Evolutionary conservation across 1,284 basidiomycete genomes (phyloP).

Genomic region (Heliocybe sulcata): DNA sequence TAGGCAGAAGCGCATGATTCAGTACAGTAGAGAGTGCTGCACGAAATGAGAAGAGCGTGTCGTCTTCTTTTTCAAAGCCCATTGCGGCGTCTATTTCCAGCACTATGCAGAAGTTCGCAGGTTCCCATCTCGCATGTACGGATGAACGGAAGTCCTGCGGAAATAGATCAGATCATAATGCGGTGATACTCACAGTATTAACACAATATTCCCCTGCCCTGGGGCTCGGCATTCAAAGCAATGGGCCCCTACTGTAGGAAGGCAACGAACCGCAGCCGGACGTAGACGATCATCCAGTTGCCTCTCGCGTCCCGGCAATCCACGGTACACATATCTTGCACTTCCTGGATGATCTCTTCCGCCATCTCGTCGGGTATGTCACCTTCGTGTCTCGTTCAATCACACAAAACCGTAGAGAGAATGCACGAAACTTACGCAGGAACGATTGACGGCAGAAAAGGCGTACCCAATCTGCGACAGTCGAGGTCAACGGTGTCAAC

Average conservation of each 20-base stretch:
- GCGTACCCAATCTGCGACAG: constrained; percentile 63
- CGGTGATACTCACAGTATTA: too few relatives aligned
- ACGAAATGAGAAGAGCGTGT: too few relatives aligned
- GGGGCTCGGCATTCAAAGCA: not conserved
- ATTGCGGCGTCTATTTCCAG: too few relatives aligned
- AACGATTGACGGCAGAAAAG: constrained; percentile 58
- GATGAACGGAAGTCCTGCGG: too few relatives aligned
- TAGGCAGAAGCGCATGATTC: too few relatives aligned
- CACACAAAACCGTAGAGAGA: not conserved
- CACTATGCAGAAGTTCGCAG: too few relatives aligned
- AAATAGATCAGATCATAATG: too few relatives aligned
- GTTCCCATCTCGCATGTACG: too few relatives aligned
- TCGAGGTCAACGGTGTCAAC: constrained; percentile 56
- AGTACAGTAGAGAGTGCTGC: too few relatives aligned
- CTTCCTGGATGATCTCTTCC: constrained; percentile 55
- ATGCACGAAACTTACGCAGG: constrained; percentile 27
- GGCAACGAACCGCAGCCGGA: not conserved
- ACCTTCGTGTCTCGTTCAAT: not conserved
- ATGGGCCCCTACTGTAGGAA: not conserved
- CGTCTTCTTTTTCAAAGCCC: too few relatives aligned
- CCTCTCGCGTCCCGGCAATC: constrained; percentile 55
- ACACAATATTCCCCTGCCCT: too few relatives aligned
- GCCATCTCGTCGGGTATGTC: constrained; percentile 45
- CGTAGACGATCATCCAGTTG: constrained; percentile 36
- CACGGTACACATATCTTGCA: constrained; percentile 45